These are phyloP conservation scores for Chiua virens DNA, from an alignment of 768 basidiomycete genomes.

Conservation along the genomic window DNA sequence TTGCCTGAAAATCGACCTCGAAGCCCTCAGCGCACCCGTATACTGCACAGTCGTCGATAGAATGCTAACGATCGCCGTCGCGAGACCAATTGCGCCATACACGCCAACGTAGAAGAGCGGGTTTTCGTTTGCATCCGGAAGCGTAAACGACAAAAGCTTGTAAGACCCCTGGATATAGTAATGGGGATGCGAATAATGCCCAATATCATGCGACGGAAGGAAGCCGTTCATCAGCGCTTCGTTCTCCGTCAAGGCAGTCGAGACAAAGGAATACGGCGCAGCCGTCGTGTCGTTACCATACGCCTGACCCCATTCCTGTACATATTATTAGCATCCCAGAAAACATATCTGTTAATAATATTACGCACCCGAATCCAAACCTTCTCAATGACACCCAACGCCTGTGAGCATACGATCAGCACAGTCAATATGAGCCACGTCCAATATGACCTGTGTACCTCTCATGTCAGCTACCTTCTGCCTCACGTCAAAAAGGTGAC, in stretches of 20 bases:
- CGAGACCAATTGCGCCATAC: slow-evolving; percentile 61
- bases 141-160: slow-evolving; percentile 14
- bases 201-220: slow-evolving; percentile 17
- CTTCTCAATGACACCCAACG: slow-evolving; percentile 29
- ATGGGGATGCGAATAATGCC: slow-evolving; percentile 15
- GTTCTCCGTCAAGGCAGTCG: slow-evolving; percentile 26
- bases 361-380: slow-evolving; percentile 32
- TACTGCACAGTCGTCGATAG: slow-evolving; percentile 53
- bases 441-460: slow-evolving; percentile 28
- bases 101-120: slow-evolving; percentile 73
- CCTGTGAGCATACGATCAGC: slow-evolving; percentile 26
- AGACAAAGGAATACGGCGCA: slow-evolving; percentile 17
- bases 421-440: slow-evolving; percentile 24
- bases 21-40: slow-evolving; percentile 46
- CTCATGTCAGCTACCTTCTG: background rate
- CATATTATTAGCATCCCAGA: background rate
- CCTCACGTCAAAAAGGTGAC: slow-evolving; percentile 1
- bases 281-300: slow-evolving; percentile 12
- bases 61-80: slow-evolving; percentile 47
- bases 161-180: slow-evolving; percentile 15
- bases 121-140: slow-evolving; percentile 54
- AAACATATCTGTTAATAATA: background rate
- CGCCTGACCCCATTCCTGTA: slow-evolving; percentile 31
- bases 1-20: slow-evolving; percentile 41
- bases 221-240: slow-evolving; percentile 28